Evolutionary conservation across 768 basidiomycete species (phyloP).

Genomic region (Psilocybe cyanescens): DNA sequence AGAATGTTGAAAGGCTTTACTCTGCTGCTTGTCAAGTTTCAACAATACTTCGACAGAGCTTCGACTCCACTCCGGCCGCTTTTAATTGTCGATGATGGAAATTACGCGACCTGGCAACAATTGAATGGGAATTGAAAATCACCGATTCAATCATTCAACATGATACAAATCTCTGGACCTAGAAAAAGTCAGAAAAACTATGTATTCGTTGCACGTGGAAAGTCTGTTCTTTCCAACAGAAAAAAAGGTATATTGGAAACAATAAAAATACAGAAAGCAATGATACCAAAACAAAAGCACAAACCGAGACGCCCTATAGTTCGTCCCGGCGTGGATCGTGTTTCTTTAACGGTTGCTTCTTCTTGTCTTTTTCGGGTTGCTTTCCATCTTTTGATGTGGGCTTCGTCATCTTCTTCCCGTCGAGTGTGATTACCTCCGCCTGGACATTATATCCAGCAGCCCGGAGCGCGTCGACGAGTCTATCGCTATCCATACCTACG

Average conservation of each 20-base stretch:
- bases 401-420: conserved; percentile 24
- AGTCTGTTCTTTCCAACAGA: background rate
- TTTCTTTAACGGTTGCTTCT: conserved; percentile 19
- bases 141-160: background rate
- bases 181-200: background rate
- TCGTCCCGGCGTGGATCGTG: conserved; percentile 24
- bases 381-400: conserved; percentile 23
- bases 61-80: conserved; percentile 4
- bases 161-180: background rate
- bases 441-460: conserved; percentile 56
- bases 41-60: background rate
- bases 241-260: background rate
- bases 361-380: conserved; percentile 26
- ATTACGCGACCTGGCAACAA: conserved; percentile 1
- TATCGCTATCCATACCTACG: conserved; percentile 39
- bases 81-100: conserved; percentile 6
- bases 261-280: conserved; percentile 24
- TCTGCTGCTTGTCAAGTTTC: background rate
- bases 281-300: background rate
- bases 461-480: conserved; percentile 53
- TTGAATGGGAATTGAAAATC: background rate
- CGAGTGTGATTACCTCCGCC: conserved; percentile 31
- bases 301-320: conserved; percentile 12
- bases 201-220: background rate
- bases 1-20: background rate